These are phyloP conservation scores for Sarcodon aspratus DNA, from an alignment of 768 basidiomycete species.

Conservation along the genomic window DNA sequence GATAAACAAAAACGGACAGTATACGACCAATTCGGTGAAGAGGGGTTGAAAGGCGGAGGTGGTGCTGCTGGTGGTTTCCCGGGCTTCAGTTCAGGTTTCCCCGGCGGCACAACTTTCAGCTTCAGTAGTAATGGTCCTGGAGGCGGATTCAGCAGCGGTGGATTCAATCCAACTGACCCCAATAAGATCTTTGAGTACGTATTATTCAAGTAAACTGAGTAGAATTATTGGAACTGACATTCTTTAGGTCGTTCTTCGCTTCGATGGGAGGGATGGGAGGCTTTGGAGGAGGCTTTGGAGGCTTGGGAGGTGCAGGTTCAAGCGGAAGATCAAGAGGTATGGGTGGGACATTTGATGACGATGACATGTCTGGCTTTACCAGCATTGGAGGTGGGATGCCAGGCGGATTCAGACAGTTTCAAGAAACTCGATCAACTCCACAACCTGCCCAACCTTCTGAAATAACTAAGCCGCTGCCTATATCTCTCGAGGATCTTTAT, in stretches of 20 bases:
- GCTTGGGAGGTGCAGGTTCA: constrained; percentile 21
- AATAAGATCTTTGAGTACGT: constrained; percentile 83
- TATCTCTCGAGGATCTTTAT: constrained; percentile 82
- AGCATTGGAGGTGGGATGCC: constrained; percentile 52
- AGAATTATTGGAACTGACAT: background rate
- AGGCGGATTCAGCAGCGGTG: constrained; percentile 19
- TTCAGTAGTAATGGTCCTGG: constrained; percentile 14
- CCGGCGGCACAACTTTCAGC: constrained; percentile 12
- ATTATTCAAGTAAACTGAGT: background rate
- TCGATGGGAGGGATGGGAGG: constrained; percentile 48
- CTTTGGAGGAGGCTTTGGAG: constrained; percentile 21
- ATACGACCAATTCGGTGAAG: constrained; percentile 93
- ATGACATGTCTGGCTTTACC: constrained; percentile 32
- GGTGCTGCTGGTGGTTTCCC: constrained; percentile 29
- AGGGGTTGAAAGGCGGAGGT: constrained; percentile 75
- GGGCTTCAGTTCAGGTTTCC: constrained; percentile 10
- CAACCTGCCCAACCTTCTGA: constrained; percentile 44
- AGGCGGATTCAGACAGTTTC: constrained; percentile 23
- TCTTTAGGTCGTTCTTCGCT: constrained; percentile 23
- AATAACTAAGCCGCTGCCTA: constrained; percentile 72
- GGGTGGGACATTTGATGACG: constrained; percentile 18
- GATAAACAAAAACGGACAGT: constrained; percentile 77
- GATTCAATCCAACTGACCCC: constrained; percentile 75
- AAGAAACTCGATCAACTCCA: constrained; percentile 18
- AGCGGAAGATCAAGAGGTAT: constrained; percentile 15